Evolutionary conservation across 2,329 filamentous ascomycete genomes (phyloP), one percentile per base, ranked within the genome.

Genomic region (Beauveria rudraprayagi): DNA sequence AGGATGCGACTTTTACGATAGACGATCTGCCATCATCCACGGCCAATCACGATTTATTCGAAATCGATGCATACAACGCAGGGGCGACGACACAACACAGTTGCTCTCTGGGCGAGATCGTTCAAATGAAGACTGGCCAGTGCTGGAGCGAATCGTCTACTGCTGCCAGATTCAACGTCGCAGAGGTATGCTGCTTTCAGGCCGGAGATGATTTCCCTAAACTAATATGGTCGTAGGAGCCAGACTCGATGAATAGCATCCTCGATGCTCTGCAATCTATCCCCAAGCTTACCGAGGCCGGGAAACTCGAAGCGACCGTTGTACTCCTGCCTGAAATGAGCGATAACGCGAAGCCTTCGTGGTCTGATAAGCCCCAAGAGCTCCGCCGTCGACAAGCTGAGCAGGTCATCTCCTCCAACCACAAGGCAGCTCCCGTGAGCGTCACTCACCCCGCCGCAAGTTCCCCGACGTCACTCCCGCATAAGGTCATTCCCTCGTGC

Each of bases 401-500:
- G 70, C 70, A 76, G 28, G 76, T 81, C 56, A 76, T 83, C 55
- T 71, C 73, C 34, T 70, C 70, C 16, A 66, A 72, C 34, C 71
- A 75, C 63, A 71, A 63, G 64, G 52, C 64, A 26, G 63, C 66
- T 50, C 64, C 60, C 16, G 69, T 70, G 41, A 56, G 65, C 7
- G 65, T 61, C 22, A 66, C 67, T 26, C 63, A 66, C 9, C 61
- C 66, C 3, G 66, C 65, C 11, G 52, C 63, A 40, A 65, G 57
- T 50, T 71, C 65, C 66, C 71, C 57, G 68, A 74, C 48, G 70
- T 76, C 59, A 69, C 74, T 57, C 72, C 68, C 65, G 69, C 75
- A 56, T 4, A 69, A 73, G 43, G 65, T 78, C 26, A 80, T 92
- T 52, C 88, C 90, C 7, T 75, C 84, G 51, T 97, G 93, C 81